Conservation (phyloP, 1,139 yeast genomes). For the Zygoascus meyerae region DNA sequence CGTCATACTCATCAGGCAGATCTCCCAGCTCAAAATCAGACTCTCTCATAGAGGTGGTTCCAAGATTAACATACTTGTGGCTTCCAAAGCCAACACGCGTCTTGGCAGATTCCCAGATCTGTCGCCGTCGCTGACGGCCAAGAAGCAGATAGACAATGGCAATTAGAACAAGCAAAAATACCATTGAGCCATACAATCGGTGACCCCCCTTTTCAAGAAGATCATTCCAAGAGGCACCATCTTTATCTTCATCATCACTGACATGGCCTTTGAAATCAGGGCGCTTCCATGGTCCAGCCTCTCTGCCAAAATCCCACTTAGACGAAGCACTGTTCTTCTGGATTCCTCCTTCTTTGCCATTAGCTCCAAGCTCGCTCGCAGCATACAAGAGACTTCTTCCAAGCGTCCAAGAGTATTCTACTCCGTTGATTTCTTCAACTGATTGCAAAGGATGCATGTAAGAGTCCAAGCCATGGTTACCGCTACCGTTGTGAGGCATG, state of each 20-base stretch:
- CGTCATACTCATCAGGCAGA: constrained; percentile 15
- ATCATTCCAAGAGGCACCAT: constrained; percentile 32
- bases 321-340: constrained; percentile 42
- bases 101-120: constrained; percentile 26
- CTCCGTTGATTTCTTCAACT: constrained; percentile 57
- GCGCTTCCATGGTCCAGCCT: constrained; percentile 14
- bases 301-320: constrained; percentile 29
- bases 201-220: constrained; percentile 40
- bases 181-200: constrained; percentile 51
- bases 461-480: constrained; percentile 17
- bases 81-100: constrained; percentile 17
- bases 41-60: constrained; percentile 1
- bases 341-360: constrained; percentile 48
- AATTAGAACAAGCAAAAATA: constrained; percentile 41
- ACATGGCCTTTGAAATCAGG: constrained; percentile 15
- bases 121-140: constrained; percentile 38
- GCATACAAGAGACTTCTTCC: constrained; percentile 71
- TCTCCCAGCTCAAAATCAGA: constrained; percentile 24
- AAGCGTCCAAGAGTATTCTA: constrained; percentile 75
- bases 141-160: constrained; percentile 45
- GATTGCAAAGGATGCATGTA: constrained; percentile 49
- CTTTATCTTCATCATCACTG: constrained; percentile 24
- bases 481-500: constrained; percentile 13
- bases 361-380: constrained; percentile 41
- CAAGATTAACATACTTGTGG: constrained; percentile 13